Evolutionary conservation across 257 asterid genomes (phyloP).

Genomic region (Solanum clarkiae): DNA sequence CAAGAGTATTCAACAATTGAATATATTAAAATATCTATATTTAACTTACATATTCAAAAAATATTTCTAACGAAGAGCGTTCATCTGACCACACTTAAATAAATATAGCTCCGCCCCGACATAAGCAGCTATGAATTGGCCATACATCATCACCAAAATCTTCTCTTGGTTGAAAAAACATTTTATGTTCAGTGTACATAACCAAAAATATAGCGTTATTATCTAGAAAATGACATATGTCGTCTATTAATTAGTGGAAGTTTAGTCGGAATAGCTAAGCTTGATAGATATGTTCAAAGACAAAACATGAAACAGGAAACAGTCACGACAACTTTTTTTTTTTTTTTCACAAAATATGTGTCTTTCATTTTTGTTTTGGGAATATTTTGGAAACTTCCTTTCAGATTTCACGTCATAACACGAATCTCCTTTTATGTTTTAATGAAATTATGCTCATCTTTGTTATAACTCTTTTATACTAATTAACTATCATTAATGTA

Average conservation of each 20-base stretch:
- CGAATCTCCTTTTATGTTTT: not conserved
- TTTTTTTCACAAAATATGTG: not conserved
- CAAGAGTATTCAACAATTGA: no score
- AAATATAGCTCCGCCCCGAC: no score
- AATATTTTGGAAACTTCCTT: not conserved
- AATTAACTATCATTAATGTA: not conserved
- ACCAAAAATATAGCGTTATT: not conserved
- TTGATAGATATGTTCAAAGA: not conserved
- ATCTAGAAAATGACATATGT: not conserved
- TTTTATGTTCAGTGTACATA: not conserved
- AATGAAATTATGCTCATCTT: not conserved
- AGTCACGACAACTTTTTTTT: not conserved
- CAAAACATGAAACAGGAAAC: not conserved
- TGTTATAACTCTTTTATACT: not conserved
- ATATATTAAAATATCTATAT: no score
- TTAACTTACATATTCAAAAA: no score
- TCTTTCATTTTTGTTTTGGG: not conserved
- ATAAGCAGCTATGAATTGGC: not conserved
- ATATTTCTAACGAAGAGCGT: no score
- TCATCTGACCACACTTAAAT: no score
- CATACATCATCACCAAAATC: not conserved
- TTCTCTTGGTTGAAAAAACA: not conserved
- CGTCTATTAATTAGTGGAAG: not conserved
- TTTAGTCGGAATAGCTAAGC: not conserved
- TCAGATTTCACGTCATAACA: not conserved